These are phyloP conservation scores for Psidium friedrichsthalianum DNA, from an alignment of 345 rosid genomes.

Conservation along the genomic window DNA sequence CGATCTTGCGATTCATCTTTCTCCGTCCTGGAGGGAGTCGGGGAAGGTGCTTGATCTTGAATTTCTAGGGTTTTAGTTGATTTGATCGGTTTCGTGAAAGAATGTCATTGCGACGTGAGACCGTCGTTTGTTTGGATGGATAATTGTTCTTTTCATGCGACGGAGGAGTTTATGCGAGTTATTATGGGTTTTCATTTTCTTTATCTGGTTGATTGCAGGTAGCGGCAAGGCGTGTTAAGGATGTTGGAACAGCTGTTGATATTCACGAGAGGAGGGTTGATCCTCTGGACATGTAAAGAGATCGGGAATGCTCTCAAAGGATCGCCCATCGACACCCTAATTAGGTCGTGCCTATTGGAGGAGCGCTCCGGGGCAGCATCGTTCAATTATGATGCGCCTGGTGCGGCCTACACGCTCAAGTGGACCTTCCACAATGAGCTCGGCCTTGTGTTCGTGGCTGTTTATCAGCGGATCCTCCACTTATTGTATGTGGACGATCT, in stretches of 20 bases:
- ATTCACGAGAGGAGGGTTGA: conserved; percentile 93
- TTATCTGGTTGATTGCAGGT: neutral
- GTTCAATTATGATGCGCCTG: conserved; percentile 64
- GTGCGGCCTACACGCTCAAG: conserved; percentile 84
- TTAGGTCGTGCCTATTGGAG: conserved; percentile 89
- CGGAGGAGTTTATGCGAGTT: neutral
- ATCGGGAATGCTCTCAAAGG: conserved; percentile 88
- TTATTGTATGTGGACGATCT: conserved; percentile 86
- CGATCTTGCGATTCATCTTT: too few species aligned
- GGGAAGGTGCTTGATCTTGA: neutral
- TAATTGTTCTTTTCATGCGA: too few species aligned
- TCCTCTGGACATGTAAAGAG: conserved; percentile 97
- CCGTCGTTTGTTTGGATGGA: neutral
- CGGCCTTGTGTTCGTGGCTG: conserved; percentile 92
- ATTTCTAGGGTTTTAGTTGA: neutral
- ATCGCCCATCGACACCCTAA: conserved; percentile 84
- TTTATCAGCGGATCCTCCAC: conserved; percentile 89
- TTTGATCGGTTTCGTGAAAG: neutral
- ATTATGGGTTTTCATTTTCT: neutral
- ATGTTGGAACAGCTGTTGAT: conserved; percentile 95
- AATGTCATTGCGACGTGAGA: neutral
- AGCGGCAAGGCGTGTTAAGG: neutral
- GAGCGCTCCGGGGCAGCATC: conserved; percentile 85
- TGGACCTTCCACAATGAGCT: conserved; percentile 97
- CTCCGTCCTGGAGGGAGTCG: too few species aligned